Conservation (phyloP, 192 early-diverging fungal species). For the Backusella liffmaniae region DNA sequence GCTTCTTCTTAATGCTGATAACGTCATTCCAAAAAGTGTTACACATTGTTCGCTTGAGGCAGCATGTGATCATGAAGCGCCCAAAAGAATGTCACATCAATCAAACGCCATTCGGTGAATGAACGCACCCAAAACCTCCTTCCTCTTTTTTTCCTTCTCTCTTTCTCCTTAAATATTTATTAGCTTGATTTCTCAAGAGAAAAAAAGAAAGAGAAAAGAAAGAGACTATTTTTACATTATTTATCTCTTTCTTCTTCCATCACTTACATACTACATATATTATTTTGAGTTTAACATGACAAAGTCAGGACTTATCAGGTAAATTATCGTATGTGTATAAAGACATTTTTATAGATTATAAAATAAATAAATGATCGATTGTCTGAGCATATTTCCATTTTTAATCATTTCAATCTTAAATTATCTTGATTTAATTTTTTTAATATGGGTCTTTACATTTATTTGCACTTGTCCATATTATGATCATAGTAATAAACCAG, state of each 20-base stretch:
- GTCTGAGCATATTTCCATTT: not conserved
- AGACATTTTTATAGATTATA: not conserved
- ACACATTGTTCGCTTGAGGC: not conserved
- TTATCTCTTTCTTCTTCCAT: not conserved
- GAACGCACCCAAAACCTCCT: not conserved
- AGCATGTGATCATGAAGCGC: not conserved
- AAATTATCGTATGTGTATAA: not conserved
- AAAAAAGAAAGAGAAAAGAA: not conserved
- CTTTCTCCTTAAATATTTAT: not conserved
- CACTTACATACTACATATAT: not conserved
- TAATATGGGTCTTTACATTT: not conserved
- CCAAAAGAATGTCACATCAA: conserved; percentile 10
- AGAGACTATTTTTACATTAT: not conserved
- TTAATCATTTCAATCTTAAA: not conserved
- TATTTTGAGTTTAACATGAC: not conserved
- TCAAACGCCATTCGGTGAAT: not conserved
- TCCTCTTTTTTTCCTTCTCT: not conserved
- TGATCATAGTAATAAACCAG: not conserved
- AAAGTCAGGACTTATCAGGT: not conserved
- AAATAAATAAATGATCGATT: not conserved
- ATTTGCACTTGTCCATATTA: not conserved
- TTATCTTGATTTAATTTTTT: not conserved
- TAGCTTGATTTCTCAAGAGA: not conserved
- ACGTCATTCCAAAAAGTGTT: not conserved
- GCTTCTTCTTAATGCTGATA: not conserved